Evolutionary conservation across 768 basidiomycete genomes (phyloP).

Genomic region (Baorangia bicolor): DNA sequence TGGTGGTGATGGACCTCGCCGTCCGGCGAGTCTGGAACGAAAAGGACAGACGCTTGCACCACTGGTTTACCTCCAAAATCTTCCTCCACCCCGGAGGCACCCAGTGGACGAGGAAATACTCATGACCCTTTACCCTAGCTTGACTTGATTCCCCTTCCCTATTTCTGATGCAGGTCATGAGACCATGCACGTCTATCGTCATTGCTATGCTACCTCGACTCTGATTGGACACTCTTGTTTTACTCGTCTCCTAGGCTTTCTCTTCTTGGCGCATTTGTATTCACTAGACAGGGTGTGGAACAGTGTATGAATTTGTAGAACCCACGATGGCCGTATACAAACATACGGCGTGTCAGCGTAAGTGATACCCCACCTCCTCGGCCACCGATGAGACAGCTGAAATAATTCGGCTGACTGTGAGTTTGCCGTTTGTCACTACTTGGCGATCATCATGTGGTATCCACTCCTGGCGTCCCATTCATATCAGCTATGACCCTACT

Average conservation of each 20-base stretch:
- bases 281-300: constrained; percentile 20
- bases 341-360: neutral
- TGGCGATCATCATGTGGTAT: constrained; percentile 1
- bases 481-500: neutral
- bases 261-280: constrained; percentile 28
- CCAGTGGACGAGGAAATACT: constrained; percentile 70
- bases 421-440: neutral
- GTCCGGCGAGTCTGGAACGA: constrained; percentile 11
- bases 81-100: constrained; percentile 62
- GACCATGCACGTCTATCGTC: constrained; percentile 1
- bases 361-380: neutral
- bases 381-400: neutral
- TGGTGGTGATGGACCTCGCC: neutral
- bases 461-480: neutral
- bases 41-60: constrained; percentile 50
- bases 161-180: constrained; percentile 13
- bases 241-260: neutral
- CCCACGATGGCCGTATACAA: neutral
- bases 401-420: neutral
- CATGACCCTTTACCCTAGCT: constrained; percentile 50
- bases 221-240: constrained; percentile 11
- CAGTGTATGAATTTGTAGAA: constrained; percentile 20
- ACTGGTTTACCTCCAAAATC: constrained; percentile 58
- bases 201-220: constrained; percentile 7
- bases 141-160: constrained; percentile 25